Evolutionary conservation across 1,284 basidiomycete species (phyloP).

Genomic region (Mycena sp.): DNA sequence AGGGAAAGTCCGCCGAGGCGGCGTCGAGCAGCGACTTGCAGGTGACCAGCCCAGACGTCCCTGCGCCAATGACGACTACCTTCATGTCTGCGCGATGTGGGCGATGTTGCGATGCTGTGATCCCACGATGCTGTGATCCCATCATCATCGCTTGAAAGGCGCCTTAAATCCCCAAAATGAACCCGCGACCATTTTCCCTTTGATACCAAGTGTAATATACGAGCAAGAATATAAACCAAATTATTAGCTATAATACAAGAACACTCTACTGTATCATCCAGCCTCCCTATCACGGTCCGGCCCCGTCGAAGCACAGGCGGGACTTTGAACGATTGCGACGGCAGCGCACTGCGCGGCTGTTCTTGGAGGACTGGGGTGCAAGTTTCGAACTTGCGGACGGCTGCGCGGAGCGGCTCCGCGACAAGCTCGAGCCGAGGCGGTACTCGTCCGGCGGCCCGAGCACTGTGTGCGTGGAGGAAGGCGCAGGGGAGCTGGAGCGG

Average conservation of each 20-base stretch:
- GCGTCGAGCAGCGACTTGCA: conserved; percentile 65
- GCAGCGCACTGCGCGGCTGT: conserved; percentile 63
- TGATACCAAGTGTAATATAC: too few species aligned
- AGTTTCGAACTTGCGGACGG: conserved; percentile 53
- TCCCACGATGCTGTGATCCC: too few species aligned
- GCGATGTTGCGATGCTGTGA: too few species aligned
- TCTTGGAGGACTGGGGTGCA: conserved; percentile 47
- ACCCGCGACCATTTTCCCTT: too few species aligned
- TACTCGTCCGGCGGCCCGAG: conserved; percentile 51
- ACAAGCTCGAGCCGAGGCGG: conserved; percentile 59
- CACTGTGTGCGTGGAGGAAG: conserved; percentile 12
- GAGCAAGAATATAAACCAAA: conserved; percentile 25
- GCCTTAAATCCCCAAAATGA: too few species aligned
- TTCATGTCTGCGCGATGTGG: too few species aligned
- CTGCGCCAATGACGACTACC: conserved; percentile 57
- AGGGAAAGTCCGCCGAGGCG: conserved; percentile 49
- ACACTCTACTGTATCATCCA: conserved; percentile 20
- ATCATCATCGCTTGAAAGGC: too few species aligned
- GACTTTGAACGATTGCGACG: conserved; percentile 61
- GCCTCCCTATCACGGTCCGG: conserved; percentile 23
- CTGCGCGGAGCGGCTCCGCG: conserved; percentile 68
- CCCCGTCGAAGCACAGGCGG: conserved; percentile 28
- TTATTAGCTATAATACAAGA: conserved; percentile 30
- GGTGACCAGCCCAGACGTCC: conserved; percentile 67
- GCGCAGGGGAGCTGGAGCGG: conserved; percentile 3